Evolutionary conservation across 78 protist species (phyloP).

Genomic region (Dictyostelium firmibasis): DNA sequence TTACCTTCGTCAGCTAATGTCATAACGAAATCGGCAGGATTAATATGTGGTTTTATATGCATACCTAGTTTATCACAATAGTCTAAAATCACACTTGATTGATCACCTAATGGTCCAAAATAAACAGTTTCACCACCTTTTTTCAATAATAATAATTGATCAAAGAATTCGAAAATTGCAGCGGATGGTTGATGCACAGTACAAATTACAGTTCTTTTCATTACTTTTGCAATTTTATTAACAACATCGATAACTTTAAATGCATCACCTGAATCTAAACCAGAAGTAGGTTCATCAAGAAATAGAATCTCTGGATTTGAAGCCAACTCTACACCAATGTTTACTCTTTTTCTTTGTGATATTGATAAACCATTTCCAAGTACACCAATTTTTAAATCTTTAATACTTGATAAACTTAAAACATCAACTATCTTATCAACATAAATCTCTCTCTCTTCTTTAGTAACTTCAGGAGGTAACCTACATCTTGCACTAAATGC

Average conservation of each 20-base stretch:
- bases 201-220: constrained; percentile 71
- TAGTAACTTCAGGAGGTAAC: constrained; percentile 1
- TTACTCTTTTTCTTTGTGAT: constrained; percentile 73
- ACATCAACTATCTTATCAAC: constrained; percentile 62
- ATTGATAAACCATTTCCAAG: constrained; percentile 71
- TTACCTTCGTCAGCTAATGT: constrained; percentile 59
- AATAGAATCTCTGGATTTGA: constrained; percentile 48
- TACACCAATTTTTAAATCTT: constrained; percentile 45
- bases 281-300: constrained; percentile 83
- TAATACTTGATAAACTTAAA: constrained; percentile 21
- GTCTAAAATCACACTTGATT: not conserved
- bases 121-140: constrained; percentile 85
- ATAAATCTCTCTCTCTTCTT: not conserved
- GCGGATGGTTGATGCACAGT: constrained; percentile 95
- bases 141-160: constrained; percentile 79
- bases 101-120: constrained; percentile 80
- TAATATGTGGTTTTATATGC: constrained; percentile 57
- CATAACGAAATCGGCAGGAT: constrained; percentile 84
- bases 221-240: constrained; percentile 13
- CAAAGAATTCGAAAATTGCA: constrained; percentile 76
- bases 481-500: constrained; percentile 61
- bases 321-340: constrained; percentile 70
- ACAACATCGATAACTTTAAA: constrained; percentile 44
- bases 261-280: constrained; percentile 79
- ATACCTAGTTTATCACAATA: not conserved